A percentile compares a stretch with the other conserved stretches of the same genome.
Evolutionary conservation across 2,329 filamentous ascomycete species (phyloP).

Genomic region (Fusarium keratoplasticum): DNA sequence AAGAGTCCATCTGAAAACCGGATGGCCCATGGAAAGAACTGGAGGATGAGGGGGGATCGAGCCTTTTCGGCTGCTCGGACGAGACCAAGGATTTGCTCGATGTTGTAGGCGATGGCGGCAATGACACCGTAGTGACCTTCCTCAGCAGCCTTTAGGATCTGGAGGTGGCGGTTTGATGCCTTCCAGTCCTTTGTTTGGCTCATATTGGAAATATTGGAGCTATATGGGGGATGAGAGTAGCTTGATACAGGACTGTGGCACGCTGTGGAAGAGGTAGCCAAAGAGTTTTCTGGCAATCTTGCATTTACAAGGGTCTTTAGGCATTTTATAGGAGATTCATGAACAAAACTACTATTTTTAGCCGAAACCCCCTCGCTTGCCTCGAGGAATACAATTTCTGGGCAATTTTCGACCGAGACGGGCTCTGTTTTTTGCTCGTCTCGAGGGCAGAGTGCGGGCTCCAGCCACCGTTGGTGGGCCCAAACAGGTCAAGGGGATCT

Average conservation of each 20-base stretch:
- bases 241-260: background rate
- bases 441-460: background rate
- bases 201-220: background rate
- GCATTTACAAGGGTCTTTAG: background rate
- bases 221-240: background rate
- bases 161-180: background rate
- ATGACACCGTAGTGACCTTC: slow-evolving; percentile 13
- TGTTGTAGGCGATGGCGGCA: slow-evolving; percentile 61
- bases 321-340: background rate
- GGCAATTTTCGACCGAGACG: background rate
- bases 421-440: background rate
- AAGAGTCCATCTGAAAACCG: background rate
- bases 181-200: background rate
- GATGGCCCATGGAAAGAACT: background rate
- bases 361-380: background rate
- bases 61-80: slow-evolving; percentile 76
- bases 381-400: background rate
- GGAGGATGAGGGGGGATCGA: slow-evolving; percentile 59
- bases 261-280: background rate
- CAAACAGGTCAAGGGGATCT: background rate
- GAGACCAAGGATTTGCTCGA: slow-evolving; percentile 76
- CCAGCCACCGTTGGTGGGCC: background rate
- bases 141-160: slow-evolving; percentile 7
- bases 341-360: background rate
- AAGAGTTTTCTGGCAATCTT: background rate